Evolutionary conservation across 805 yeast genomes (phyloP).

Genomic region (Metschnikowia arizonensis): DNA sequence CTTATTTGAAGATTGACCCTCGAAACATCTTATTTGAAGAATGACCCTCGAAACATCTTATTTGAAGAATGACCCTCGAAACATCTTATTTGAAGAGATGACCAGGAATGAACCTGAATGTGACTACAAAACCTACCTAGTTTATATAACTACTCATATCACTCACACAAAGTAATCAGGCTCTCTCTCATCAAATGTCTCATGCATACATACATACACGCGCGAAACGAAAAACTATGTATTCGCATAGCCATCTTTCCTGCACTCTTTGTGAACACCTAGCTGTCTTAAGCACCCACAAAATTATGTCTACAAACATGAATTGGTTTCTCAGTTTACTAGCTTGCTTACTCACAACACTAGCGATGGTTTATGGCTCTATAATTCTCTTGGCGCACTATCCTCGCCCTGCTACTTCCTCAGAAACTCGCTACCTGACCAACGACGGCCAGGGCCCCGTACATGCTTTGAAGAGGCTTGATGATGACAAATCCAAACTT

Average conservation of each 20-base stretch:
- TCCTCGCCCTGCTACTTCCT: constrained; percentile 52
- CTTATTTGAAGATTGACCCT: too few species aligned
- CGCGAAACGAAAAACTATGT: neutral
- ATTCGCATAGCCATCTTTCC: neutral
- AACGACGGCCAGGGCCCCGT: constrained; percentile 30
- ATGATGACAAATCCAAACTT: neutral
- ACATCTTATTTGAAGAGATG: too few species aligned
- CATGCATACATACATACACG: too few species aligned
- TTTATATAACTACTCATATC: too few species aligned
- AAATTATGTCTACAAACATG: constrained; percentile 1
- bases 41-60: too few species aligned
- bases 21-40: too few species aligned
- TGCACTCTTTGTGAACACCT: constrained; percentile 2
- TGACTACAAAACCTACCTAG: too few species aligned
- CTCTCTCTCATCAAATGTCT: too few species aligned
- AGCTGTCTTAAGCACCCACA: neutral
- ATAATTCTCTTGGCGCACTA: constrained; percentile 54
- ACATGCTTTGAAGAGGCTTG: constrained; percentile 33
- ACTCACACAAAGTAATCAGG: too few species aligned
- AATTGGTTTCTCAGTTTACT: neutral
- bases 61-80: too few species aligned
- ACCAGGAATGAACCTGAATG: too few species aligned
- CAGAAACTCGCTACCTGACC: constrained; percentile 54
- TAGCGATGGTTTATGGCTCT: constrained; percentile 32
- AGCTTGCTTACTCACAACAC: constrained; percentile 10